phyloP scores from a whole-genome alignment of 192 early-diverging fungal species.

The Backusella parvicylindrica region DNA sequence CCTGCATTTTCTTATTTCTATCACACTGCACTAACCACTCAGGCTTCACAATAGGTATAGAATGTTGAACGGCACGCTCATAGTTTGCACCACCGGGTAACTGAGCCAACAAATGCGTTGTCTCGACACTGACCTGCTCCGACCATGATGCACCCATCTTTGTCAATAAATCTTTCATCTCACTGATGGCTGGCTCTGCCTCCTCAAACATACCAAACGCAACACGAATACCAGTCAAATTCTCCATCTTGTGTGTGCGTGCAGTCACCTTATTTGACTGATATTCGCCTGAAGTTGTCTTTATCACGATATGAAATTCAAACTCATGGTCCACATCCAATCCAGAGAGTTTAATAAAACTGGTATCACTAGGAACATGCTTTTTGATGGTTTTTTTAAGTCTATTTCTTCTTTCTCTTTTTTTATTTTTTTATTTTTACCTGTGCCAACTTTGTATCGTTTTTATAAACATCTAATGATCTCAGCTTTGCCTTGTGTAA shows the following conservation, averaged over 20 bases:
- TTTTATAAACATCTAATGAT: conserved; percentile 89
- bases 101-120: conserved; percentile 91
- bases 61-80: conserved; percentile 81
- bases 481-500: conserved; percentile 80
- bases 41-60: conserved; percentile 93
- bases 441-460: conserved; percentile 76
- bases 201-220: conserved; percentile 89
- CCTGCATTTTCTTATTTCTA: conserved; percentile 84
- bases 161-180: conserved; percentile 69
- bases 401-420: not conserved
- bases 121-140: conserved; percentile 78
- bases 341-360: conserved; percentile 78
- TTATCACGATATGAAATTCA: conserved; percentile 82
- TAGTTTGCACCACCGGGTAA: conserved; percentile 82
- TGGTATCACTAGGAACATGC: conserved; percentile 44
- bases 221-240: conserved; percentile 95
- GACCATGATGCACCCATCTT: conserved; percentile 89
- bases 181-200: conserved; percentile 65
- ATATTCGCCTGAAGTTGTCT: conserved; percentile 88
- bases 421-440: conserved; percentile 29
- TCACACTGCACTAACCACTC: conserved; percentile 95
- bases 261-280: conserved; percentile 72
- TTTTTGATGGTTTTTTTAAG: not conserved
- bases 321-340: conserved; percentile 90
- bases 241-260: conserved; percentile 91